A percentile compares a stretch with the other conserved stretches of the same genome.
Evolutionary conservation across 345 rosid genomes (phyloP).

Genomic region (Heritiera fomes): DNA sequence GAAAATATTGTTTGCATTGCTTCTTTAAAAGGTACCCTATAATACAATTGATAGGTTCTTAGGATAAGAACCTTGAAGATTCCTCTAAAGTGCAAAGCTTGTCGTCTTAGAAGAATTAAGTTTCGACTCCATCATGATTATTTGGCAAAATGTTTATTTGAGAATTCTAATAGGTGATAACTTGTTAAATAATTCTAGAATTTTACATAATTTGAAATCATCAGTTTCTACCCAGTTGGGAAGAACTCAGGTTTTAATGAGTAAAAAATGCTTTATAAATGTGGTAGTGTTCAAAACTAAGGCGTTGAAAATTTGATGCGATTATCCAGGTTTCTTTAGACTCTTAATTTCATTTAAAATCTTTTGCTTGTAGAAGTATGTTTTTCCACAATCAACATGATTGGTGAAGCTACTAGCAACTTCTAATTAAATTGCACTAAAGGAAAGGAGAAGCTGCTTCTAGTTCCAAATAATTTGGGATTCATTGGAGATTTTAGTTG

Average conservation of each 20-base stretch:
- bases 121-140: not conserved
- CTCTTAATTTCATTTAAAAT: not conserved
- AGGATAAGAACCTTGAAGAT: not conserved
- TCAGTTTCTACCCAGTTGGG: not conserved
- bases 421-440: not conserved
- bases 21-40: not conserved
- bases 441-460: not conserved
- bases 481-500: not conserved
- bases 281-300: not conserved
- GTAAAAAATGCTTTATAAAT: not conserved
- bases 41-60: not conserved
- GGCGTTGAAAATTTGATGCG: not conserved
- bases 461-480: not conserved
- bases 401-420: not conserved
- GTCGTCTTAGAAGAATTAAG: not conserved
- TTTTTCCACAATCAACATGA: not conserved
- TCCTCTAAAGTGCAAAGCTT: not conserved
- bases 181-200: not conserved
- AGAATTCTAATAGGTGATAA: not conserved
- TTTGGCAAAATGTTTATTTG: not conserved
- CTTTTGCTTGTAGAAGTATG: not conserved
- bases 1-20: not conserved
- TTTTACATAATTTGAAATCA: not conserved
- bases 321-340: not conserved
- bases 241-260: not conserved